These are phyloP conservation scores for Phialophora macrospora DNA, from an alignment of 2,329 filamentous ascomycete species.

Conservation along the genomic window DNA sequence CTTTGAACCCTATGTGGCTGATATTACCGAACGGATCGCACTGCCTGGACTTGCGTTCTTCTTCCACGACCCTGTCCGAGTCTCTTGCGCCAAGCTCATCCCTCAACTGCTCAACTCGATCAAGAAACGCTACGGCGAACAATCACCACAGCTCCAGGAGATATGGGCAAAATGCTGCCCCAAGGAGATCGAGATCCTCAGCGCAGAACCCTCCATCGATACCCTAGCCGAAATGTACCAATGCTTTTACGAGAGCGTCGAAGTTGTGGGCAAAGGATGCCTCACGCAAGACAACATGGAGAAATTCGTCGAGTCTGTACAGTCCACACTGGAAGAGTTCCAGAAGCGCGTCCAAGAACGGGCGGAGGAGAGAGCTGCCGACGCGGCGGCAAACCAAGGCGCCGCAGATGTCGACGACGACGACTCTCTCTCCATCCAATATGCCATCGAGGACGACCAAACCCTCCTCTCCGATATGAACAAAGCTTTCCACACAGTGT, in stretches of 20 bases:
- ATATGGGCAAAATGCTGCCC: constrained; percentile 86
- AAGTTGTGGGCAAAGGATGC: constrained; percentile 86
- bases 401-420: constrained; percentile 87
- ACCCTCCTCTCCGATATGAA: constrained; percentile 98
- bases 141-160: constrained; percentile 76
- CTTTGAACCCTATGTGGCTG: constrained; percentile 87
- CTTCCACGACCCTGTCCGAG: constrained; percentile 97
- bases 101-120: constrained; percentile 91
- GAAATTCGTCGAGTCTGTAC: constrained; percentile 83
- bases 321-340: constrained; percentile 88
- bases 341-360: constrained; percentile 82
- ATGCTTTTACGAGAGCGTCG: constrained; percentile 98
- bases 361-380: constrained; percentile 65
- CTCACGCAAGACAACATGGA: constrained; percentile 79
- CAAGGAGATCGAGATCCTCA: constrained; percentile 90
- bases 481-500: constrained; percentile 98
- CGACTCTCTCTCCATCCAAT: constrained; percentile 80
- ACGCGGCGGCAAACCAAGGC: constrained; percentile 71
- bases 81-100: constrained; percentile 91
- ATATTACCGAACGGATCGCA: constrained; percentile 96
- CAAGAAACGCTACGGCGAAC: constrained; percentile 84
- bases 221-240: constrained; percentile 99
- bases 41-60: constrained; percentile 95
- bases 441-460: constrained; percentile 96
- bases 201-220: constrained; percentile 92